These are phyloP conservation scores for Camellia oleifera DNA, from an alignment of 179 eudicot species.

Conservation along the genomic window DNA sequence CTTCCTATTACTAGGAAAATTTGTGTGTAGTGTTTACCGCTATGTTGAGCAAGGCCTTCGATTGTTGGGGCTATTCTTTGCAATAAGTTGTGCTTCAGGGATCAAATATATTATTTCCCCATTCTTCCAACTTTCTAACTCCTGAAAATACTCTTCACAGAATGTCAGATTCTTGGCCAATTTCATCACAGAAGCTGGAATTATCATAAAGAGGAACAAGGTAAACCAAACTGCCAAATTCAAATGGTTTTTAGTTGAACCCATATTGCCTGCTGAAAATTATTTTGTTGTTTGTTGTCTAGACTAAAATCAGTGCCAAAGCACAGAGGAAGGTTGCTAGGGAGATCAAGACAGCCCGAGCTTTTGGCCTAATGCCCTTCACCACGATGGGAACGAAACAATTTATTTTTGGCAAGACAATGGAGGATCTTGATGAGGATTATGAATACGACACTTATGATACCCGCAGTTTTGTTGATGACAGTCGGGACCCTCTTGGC, in stretches of 20 bases:
- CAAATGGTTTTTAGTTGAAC: background rate
- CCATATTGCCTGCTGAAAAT: background rate
- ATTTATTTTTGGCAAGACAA: constrained; percentile 57
- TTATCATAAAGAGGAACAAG: constrained; percentile 77
- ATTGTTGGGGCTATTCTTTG: background rate
- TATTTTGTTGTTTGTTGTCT: constrained; percentile 6
- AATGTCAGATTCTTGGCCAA: constrained; percentile 88
- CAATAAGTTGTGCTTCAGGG: too few species aligned
- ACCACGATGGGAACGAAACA: constrained; percentile 78
- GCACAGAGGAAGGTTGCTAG: constrained; percentile 88
- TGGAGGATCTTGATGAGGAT: constrained; percentile 68
- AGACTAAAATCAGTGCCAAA: constrained; percentile 86
- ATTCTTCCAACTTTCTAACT: background rate
- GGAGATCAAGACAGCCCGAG: constrained; percentile 89
- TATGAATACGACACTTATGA: constrained; percentile 40
- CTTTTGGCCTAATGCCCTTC: constrained; percentile 80
- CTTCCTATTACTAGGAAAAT: background rate
- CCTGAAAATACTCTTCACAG: constrained; percentile 26
- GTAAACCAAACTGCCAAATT: constrained; percentile 26
- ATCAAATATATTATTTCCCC: too few species aligned
- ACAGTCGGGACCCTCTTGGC: constrained; percentile 24
- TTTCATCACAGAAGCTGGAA: constrained; percentile 77
- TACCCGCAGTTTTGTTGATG: constrained; percentile 28
- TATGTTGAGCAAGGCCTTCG: background rate
- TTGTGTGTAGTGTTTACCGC: background rate